phyloP scores from a whole-genome alignment of 805 yeast genomes.

The Peterozyma xylosa region DNA sequence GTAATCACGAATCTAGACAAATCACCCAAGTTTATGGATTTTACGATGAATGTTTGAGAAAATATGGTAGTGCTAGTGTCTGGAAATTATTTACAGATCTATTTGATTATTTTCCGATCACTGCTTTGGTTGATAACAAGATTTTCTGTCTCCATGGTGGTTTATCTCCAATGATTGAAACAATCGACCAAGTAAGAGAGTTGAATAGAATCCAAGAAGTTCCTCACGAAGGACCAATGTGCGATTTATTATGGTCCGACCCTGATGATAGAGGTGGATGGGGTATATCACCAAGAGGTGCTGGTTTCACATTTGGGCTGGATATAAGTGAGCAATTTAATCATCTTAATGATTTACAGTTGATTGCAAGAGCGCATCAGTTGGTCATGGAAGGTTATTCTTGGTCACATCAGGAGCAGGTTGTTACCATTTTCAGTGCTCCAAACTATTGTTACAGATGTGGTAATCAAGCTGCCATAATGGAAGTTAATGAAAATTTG shows the following conservation, averaged over 20 bases:
- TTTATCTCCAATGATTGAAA: slow-evolving; percentile 87
- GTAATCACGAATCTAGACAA: slow-evolving; percentile 93
- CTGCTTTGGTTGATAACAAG: slow-evolving; percentile 86
- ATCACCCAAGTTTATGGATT: slow-evolving; percentile 95
- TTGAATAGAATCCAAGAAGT: slow-evolving; percentile 91
- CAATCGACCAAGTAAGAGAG: slow-evolving; percentile 87
- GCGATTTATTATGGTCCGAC: slow-evolving; percentile 93
- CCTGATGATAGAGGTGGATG: slow-evolving; percentile 98
- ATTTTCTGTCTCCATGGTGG: slow-evolving; percentile 95
- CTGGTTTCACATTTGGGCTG: slow-evolving; percentile 96
- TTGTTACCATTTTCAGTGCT: slow-evolving; percentile 90
- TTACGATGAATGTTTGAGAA: slow-evolving; percentile 90
- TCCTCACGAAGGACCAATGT: slow-evolving; percentile 97
- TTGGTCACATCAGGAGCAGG: slow-evolving; percentile 92
- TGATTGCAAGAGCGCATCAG: slow-evolving; percentile 94
- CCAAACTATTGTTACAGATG: slow-evolving; percentile 97
- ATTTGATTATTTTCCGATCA: slow-evolving; percentile 88
- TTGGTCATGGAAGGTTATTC: slow-evolving; percentile 96
- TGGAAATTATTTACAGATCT: slow-evolving; percentile 91
- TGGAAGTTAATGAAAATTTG: slow-evolving; percentile 95
- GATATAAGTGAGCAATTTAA: slow-evolving; percentile 91
- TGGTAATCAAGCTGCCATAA: slow-evolving; percentile 96
- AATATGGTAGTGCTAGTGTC: slow-evolving; percentile 86
- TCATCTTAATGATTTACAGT: slow-evolving; percentile 76
- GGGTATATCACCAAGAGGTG: slow-evolving; percentile 98